These are phyloP conservation scores for Pyrenochaeta sp. DNA, from an alignment of 2,329 filamentous ascomycete species.

Conservation along the genomic window DNA sequence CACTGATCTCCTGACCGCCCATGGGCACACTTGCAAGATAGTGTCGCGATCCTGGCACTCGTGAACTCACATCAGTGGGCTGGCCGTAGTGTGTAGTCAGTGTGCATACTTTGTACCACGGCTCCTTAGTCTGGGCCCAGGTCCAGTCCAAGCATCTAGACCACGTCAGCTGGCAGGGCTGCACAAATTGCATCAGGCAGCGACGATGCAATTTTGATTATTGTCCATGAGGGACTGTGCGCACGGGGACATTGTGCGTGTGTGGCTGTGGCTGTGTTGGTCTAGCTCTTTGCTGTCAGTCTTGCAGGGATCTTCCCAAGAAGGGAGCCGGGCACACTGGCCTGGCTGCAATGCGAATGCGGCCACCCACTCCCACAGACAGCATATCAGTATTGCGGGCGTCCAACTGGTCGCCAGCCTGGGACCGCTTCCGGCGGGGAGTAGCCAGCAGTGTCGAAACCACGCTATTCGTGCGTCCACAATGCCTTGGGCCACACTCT, in stretches of 20 bases:
- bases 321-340: too few species aligned
- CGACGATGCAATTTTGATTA: constrained; percentile 19
- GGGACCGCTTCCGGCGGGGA: too few species aligned
- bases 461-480: neutral
- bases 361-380: too few species aligned
- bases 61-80: neutral
- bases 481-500: neutral
- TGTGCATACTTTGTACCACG: constrained; percentile 3
- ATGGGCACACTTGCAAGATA: neutral
- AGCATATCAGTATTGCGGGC: too few species aligned
- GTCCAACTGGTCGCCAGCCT: too few species aligned
- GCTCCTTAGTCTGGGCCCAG: constrained; percentile 8
- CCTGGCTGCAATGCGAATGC: too few species aligned
- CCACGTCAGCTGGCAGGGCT: neutral
- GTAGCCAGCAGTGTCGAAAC: neutral
- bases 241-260: neutral
- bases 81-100: neutral
- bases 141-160: neutral
- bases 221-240: constrained; percentile 30
- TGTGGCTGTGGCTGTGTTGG: neutral
- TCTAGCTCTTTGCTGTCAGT: neutral
- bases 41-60: neutral
- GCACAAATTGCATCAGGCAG: constrained; percentile 3
- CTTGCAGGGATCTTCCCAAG: neutral
- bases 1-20: neutral